Evolutionary conservation across 805 yeast genomes (phyloP).

Genomic region (Lachancea lanzarotensis): DNA sequence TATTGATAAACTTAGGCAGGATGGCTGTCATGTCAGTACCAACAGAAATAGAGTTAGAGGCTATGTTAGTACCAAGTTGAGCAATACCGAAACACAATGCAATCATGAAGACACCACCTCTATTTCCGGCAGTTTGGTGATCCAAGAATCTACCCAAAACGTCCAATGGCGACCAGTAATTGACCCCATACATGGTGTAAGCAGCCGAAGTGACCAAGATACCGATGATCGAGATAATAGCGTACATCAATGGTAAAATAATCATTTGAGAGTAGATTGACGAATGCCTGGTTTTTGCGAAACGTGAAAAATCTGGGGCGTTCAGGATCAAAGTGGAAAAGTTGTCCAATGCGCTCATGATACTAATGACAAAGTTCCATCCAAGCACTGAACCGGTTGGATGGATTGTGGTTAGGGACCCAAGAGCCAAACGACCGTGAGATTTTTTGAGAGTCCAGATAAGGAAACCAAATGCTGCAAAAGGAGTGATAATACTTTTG

Average conservation of each 20-base stretch:
- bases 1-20: conserved; percentile 52
- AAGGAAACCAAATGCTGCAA: conserved; percentile 77
- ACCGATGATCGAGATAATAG: conserved; percentile 72
- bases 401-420: conserved; percentile 18
- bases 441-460: conserved; percentile 82
- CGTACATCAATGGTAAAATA: conserved; percentile 64
- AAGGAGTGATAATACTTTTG: conserved; percentile 72
- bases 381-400: conserved; percentile 41
- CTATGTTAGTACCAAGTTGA: conserved; percentile 71
- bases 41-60: conserved; percentile 56
- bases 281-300: conserved; percentile 47
- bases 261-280: conserved; percentile 46
- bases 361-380: conserved; percentile 69
- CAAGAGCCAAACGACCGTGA: conserved; percentile 44
- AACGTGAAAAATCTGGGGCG: conserved; percentile 79
- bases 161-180: conserved; percentile 46
- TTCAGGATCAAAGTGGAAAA: conserved; percentile 75
- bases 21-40: conserved; percentile 53
- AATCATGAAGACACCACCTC: conserved; percentile 69
- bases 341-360: conserved; percentile 72
- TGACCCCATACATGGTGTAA: conserved; percentile 35
- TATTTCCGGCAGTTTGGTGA: conserved; percentile 41
- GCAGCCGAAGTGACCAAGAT: conserved; percentile 71
- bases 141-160: conserved; percentile 45
- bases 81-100: conserved; percentile 60